Base-by-base conservation (phyloP, 2,329 filamentous ascomycete species). In the Aspergillus tanneri region DNA sequence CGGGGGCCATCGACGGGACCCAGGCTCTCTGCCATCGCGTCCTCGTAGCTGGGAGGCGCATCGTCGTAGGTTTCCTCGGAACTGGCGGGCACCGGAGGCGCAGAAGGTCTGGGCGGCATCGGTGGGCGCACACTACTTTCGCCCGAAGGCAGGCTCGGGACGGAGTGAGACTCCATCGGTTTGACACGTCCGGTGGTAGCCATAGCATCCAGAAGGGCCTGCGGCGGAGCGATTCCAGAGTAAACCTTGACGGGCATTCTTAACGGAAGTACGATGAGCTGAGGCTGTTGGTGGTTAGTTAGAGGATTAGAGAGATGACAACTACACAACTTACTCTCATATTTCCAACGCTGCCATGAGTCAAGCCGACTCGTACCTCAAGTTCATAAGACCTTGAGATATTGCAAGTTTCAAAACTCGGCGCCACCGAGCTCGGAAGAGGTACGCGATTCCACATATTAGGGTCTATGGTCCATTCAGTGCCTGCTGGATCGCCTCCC, bases 1-100 rank as follows among this genome's bases (percentile, higher is more conserved):
- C 90, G 77, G 21, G 85, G 74, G 52, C 84, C 87, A 64, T 89
- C 81, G 47, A 90, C 82, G 1, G 89, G 88, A 27, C 82, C 85
- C 53, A 93, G 71, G 49, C 85, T 82, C 55, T 88, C 85, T 5
- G 90, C 90, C 71, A 96, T 85, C 10, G 90, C 90, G 69, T 96
- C 91, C 70, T 96, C 90, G 64, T 97, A 97, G 62, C 89, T 96
- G 6, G 91, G 91, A 14, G 92, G 91, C n/a, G 90, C 88, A 47
- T 93, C 90, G 24, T 89, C 85, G 55, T 65, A 66, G 22, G 23
- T 53, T 18, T 61, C 56, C 30, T 57, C 53, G 34, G 56, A 50
- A 47, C 58, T 58, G 23, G 53, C 49, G 14, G 65, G 51, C 6
- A 59, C 57, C 3, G 61, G 56, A 24, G 55, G 53, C 25, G 44